Percentiles rank a stretch among this genome's conserved stretches.
phyloP scores from a whole-genome alignment of 108 stramenopile species.

The Skeletonema menzelii region DNA sequence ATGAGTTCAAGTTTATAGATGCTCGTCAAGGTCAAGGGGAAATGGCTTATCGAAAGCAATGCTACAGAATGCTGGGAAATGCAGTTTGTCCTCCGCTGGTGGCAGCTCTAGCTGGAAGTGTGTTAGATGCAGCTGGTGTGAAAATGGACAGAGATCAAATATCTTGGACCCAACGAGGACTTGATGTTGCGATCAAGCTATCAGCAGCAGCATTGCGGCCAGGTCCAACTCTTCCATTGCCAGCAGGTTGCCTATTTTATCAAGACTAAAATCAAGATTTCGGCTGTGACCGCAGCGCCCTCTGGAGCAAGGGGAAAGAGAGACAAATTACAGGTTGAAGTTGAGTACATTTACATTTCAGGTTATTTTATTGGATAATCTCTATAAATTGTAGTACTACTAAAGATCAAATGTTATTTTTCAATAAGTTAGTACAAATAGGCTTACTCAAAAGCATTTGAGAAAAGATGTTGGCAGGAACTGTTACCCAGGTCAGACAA shows the following conservation, averaged over 20 bases:
- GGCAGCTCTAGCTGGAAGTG: conserved; percentile 73
- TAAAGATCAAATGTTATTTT: no score
- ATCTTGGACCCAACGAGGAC: conserved; percentile 27
- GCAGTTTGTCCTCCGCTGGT: conserved; percentile 84
- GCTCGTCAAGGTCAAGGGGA: conserved; percentile 46
- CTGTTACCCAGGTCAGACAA: no score
- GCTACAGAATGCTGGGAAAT: conserved; percentile 69
- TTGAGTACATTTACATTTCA: no score
- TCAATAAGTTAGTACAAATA: no score
- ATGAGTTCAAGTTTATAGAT: conserved; percentile 40
- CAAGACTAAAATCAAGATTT: no score
- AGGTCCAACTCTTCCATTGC: conserved; percentile 18
- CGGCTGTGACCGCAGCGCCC: no score
- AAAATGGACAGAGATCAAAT: neutral
- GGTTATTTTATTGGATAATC: no score
- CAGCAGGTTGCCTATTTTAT: conserved; percentile 35
- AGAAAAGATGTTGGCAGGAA: no score
- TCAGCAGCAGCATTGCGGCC: conserved; percentile 31
- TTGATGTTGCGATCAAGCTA: conserved; percentile 30
- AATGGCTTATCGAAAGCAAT: conserved; percentile 67
- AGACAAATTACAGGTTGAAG: no score
- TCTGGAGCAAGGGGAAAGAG: no score
- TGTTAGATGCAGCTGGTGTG: conserved; percentile 43
- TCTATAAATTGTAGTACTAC: no score
- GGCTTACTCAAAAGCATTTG: no score